Percentiles rank a stretch among this genome's conserved stretches.
phyloP scores from a whole-genome alignment of 768 basidiomycete species.

The Mycena chlorophos region DNA sequence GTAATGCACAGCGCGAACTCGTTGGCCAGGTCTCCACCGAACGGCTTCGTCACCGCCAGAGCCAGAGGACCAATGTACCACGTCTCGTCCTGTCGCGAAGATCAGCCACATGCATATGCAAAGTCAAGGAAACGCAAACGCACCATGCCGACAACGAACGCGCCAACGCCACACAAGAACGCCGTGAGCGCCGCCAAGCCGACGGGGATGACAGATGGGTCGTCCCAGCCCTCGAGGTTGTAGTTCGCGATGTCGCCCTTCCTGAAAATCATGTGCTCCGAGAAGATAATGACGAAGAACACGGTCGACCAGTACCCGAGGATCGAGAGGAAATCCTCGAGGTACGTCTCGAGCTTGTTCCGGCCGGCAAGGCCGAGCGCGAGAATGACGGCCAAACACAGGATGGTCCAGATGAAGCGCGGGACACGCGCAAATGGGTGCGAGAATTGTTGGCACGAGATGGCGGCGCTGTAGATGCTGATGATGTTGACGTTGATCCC shows the following conservation, averaged over 20 bases:
- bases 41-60: too few relatives aligned
- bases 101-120: too few relatives aligned
- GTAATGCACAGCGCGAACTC: too few relatives aligned
- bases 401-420: slow-evolving; percentile 46
- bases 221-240: slow-evolving; percentile 50
- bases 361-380: slow-evolving; percentile 43
- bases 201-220: slow-evolving; percentile 42
- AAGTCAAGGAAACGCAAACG: too few relatives aligned
- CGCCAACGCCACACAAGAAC: slow-evolving; percentile 45
- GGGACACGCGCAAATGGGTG: slow-evolving; percentile 45
- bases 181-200: slow-evolving; percentile 52
- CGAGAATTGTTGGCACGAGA: slow-evolving; percentile 47
- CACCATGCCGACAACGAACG: slow-evolving; percentile 56
- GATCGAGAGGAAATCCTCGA: slow-evolving; percentile 44
- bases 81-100: too few relatives aligned
- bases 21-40: too few relatives aligned
- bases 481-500: slow-evolving; percentile 45
- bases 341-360: slow-evolving; percentile 44
- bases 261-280: slow-evolving; percentile 51
- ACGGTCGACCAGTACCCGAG: slow-evolving; percentile 49
- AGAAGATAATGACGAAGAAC: slow-evolving; percentile 45
- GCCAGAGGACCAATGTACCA: too few relatives aligned
- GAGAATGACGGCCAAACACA: slow-evolving; percentile 41
- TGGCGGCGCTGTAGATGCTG: slow-evolving; percentile 47
- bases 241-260: slow-evolving; percentile 50